Evolutionary conservation across 2,329 filamentous ascomycete genomes (phyloP), one percentile per base, ranked within the genome.

Genomic region (Talaromyces sp.): DNA sequence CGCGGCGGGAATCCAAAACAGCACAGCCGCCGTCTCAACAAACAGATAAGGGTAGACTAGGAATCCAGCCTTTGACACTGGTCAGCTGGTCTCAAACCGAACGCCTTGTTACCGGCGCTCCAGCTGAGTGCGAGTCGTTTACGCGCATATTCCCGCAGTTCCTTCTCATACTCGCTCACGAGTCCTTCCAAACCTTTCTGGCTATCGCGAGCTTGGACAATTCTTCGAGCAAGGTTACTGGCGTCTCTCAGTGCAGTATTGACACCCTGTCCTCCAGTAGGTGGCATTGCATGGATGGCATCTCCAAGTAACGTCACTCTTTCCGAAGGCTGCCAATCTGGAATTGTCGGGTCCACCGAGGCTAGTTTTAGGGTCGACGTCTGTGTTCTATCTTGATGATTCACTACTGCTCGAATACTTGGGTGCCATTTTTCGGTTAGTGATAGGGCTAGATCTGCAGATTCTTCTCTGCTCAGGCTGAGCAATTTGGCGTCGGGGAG

Each of bases 271-370:
- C 74, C 77, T 17, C 77, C 76, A 3, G 75, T 76, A 1, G 77
- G 77, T 1, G 75, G 75, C 76, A 79, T 78, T 1, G 72, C 68
- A 64, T 79, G 77, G 3, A 74, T 73, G 1, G 77, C 74, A 57
- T 79, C 77, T 9, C 77, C 77, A 21, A 79, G 69, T 2, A 79
- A 59, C 0, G 77, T 78, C 1, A 79, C 73, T 13, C 63, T 63
- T 7, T 62, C 45, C 19, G 65, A 67, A 15, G 71, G 62, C 41
- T 65, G 48, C 71, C 72, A 74, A 0, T 65, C 59, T 3, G 68
- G 65, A 11, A 75, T 67, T 1, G 69, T 66, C 11, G 67, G 69
- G 15, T 65, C 61, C 0, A 69, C 63, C 8, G 72, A 73, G 10
- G 67, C 63, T 53, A 75, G 66, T 13, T 68, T 69, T 55, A 71